Conservation (phyloP, 2,329 filamentous ascomycete genomes). For the Fusarium multiceps region DNA sequence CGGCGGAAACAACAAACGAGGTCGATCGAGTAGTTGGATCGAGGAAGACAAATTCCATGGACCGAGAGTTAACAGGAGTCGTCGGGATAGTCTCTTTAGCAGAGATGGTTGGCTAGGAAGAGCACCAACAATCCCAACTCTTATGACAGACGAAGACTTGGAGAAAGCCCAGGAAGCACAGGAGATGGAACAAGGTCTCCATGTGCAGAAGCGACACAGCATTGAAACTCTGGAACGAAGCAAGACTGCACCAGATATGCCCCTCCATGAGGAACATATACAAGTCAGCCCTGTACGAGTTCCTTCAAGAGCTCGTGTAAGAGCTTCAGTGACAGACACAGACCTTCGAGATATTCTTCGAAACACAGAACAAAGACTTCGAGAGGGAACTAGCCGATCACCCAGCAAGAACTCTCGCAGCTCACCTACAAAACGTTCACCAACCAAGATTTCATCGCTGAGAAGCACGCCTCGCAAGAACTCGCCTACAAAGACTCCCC, state of each 20-base stretch:
- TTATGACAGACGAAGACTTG: conserved; percentile 41
- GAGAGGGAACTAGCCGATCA: conserved; percentile 52
- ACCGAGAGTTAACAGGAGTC: conserved; percentile 53
- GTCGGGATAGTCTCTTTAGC: conserved; percentile 46
- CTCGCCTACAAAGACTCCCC: conserved; percentile 47
- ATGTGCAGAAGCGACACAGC: conserved; percentile 36
- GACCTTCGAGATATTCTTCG: conserved; percentile 64
- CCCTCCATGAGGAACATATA: conserved; percentile 22
- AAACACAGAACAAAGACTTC: conserved; percentile 64
- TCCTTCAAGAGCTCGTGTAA: conserved; percentile 36
- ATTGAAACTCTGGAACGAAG: conserved; percentile 29
- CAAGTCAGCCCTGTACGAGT: conserved; percentile 22
- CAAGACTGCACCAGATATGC: conserved; percentile 40
- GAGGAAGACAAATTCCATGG: conserved; percentile 65
- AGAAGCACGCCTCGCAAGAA: conserved; percentile 44
- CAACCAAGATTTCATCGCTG: conserved; percentile 31
- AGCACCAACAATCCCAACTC: conserved; percentile 53
- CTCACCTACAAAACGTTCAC: conserved; percentile 34
- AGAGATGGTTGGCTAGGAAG: conserved; percentile 51
- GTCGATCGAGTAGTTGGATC: conserved; percentile 56
- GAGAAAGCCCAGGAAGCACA: conserved; percentile 39
- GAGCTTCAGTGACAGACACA: conserved; percentile 54
- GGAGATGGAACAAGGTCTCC: conserved; percentile 22
- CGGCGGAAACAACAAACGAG: conserved; percentile 44
- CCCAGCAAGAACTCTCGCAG: conserved; percentile 47